Evolutionary conservation across 2,329 filamentous ascomycete genomes (phyloP).

Genomic region (Metarhizium sp.): DNA sequence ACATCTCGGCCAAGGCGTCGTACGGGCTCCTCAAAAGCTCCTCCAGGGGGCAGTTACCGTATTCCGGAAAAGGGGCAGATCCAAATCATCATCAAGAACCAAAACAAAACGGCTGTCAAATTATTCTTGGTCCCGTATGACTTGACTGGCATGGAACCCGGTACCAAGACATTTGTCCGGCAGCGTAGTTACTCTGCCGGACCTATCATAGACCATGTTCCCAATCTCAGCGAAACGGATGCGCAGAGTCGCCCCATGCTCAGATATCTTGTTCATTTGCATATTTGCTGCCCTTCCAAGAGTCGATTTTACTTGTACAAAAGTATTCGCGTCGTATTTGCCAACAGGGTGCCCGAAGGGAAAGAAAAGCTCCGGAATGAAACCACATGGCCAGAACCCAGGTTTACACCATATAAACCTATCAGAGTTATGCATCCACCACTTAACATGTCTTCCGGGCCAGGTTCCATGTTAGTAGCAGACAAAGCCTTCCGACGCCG

Average conservation of each 20-base stretch:
- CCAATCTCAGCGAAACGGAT: slow-evolving; percentile 18
- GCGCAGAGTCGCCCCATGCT: slow-evolving; percentile 56
- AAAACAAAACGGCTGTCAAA: slow-evolving; percentile 96
- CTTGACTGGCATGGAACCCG: slow-evolving; percentile 81
- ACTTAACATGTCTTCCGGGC: slow-evolving; percentile 24
- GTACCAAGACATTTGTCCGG: slow-evolving; percentile 91
- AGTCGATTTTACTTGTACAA: slow-evolving; percentile 88
- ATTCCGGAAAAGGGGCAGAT: slow-evolving; percentile 91
- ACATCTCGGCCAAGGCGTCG: slow-evolving; percentile 39
- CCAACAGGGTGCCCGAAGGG: slow-evolving; percentile 89
- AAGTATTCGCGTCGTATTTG: slow-evolving; percentile 87
- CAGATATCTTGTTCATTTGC: slow-evolving; percentile 83
- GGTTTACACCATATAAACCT: slow-evolving; percentile 77
- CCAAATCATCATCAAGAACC: slow-evolving; percentile 96
- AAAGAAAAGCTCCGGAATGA: slow-evolving; percentile 90
- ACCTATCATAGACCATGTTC: slow-evolving; percentile 63
- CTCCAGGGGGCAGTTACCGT: slow-evolving; percentile 82
- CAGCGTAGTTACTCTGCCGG: slow-evolving; percentile 89
- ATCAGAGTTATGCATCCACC: slow-evolving; percentile 40
- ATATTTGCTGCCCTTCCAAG: slow-evolving; percentile 80
- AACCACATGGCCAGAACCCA: slow-evolving; percentile 78
- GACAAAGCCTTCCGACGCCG: slow-evolving; percentile 51
- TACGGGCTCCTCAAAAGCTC: slow-evolving; percentile 43
- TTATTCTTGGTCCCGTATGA: slow-evolving; percentile 92
- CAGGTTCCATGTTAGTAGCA: slow-evolving; percentile 40